Conservation (phyloP, 306 rosid genomes). For the Fagus sylvatica region DNA sequence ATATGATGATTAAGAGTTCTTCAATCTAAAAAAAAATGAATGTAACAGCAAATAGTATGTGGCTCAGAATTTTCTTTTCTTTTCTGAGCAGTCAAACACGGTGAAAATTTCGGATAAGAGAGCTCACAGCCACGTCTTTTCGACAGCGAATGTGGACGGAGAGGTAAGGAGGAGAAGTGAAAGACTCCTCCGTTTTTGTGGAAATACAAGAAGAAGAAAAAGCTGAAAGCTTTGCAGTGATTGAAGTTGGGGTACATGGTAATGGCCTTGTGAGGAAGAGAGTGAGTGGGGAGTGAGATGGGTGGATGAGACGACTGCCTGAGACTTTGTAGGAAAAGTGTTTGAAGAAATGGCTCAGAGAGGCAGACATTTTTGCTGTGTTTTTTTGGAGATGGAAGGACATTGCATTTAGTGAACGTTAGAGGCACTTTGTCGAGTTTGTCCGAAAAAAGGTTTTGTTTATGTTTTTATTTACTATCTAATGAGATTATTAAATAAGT, state of each 20-base stretch:
- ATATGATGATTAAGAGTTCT: no score
- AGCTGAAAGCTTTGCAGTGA: conserved; percentile 32
- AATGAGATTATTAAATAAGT: no score
- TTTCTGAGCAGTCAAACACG: no score
- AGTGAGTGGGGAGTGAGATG: conserved; percentile 16
- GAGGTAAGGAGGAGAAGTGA: conserved; percentile 39
- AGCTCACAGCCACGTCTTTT: conserved; percentile 62
- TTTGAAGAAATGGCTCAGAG: conserved; percentile 34
- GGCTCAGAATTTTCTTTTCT: no score
- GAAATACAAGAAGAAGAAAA: conserved; percentile 32
- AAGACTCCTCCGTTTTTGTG: conserved; percentile 32
- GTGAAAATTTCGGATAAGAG: no score
- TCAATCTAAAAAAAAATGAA: no score
- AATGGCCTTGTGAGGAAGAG: conserved; percentile 31
- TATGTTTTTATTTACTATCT: no score
- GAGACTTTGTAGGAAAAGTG: conserved; percentile 34
- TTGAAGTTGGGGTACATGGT: conserved; percentile 6
- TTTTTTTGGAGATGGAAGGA: neutral
- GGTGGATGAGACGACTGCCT: conserved; percentile 25
- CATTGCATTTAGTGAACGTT: neutral
- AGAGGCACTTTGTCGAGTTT: neutral
- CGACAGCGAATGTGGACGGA: conserved; percentile 69
- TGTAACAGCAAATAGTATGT: no score
- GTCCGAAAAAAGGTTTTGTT: neutral
- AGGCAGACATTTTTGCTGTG: conserved; percentile 22